Percentiles rank a stretch among this genome's conserved stretches.
phyloP scores from a whole-genome alignment of 73 alveolate species.

The Tetrahymena thermophila region DNA sequence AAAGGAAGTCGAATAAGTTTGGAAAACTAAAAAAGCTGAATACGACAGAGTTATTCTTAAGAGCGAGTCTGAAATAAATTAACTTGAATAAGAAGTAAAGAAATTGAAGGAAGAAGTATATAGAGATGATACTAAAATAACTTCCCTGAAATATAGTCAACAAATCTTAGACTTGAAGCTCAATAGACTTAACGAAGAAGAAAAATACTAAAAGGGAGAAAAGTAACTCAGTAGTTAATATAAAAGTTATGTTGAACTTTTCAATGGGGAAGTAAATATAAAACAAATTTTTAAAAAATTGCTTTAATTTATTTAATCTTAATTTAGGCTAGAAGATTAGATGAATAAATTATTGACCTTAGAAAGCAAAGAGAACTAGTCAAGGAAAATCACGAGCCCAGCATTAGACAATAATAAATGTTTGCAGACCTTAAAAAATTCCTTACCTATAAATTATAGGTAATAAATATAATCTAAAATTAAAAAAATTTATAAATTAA shows the following conservation, averaged over 20 bases:
- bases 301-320: background rate
- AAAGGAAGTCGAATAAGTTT: constrained; percentile 14
- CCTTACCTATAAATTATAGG: background rate
- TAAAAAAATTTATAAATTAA: background rate
- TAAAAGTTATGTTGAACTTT: background rate
- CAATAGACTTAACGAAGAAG: constrained; percentile 15
- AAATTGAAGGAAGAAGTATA: constrained; percentile 37
- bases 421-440: background rate
- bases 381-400: constrained; percentile 40
- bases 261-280: background rate
- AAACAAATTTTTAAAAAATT: too few species aligned
- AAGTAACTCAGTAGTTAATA: background rate
- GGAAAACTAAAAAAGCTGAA: constrained; percentile 20
- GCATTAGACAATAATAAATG: constrained; percentile 18
- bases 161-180: constrained; percentile 9
- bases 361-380: constrained; percentile 16
- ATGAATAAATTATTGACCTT: background rate
- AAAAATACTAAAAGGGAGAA: background rate
- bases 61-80: constrained; percentile 11
- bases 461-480: background rate
- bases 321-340: background rate
- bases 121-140: constrained; percentile 20
- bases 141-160: constrained; percentile 4
- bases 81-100: constrained; percentile 24
- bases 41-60: constrained; percentile 30